Conservation (phyloP, 1,284 basidiomycete species). For the Moesziomyces parantarcticus region DNA sequence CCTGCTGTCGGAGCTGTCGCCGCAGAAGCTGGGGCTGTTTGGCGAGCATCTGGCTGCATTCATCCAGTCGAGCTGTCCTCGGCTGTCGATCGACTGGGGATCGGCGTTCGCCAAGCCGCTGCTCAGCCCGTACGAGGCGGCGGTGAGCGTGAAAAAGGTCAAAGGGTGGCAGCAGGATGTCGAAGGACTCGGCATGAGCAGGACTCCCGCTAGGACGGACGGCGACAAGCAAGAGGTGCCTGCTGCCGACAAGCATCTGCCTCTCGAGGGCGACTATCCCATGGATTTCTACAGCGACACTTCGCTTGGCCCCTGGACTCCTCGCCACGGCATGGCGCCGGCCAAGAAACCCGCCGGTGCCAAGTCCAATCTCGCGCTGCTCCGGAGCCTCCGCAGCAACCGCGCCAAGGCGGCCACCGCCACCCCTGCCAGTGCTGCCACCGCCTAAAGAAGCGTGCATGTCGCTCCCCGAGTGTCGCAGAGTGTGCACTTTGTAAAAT, state of each 20-base stretch:
- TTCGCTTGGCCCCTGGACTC: slow-evolving; percentile 72
- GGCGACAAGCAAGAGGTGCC: slow-evolving; percentile 12
- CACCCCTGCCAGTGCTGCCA: background rate
- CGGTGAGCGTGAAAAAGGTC: slow-evolving; percentile 82
- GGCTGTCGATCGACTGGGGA: slow-evolving; percentile 93
- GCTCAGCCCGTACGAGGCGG: slow-evolving; percentile 92
- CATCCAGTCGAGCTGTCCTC: slow-evolving; percentile 94
- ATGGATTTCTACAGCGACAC: slow-evolving; percentile 95
- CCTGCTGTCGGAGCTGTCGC: slow-evolving; percentile 93
- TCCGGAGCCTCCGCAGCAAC: slow-evolving; percentile 35
- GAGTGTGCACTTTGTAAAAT: too few relatives aligned
- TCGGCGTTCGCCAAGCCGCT: slow-evolving; percentile 86
- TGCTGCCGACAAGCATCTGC: slow-evolving; percentile 27
- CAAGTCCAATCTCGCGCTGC: slow-evolving; percentile 54
- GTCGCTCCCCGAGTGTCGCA: too few relatives aligned
- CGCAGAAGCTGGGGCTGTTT: slow-evolving; percentile 89
- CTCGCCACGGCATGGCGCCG: slow-evolving; percentile 65
- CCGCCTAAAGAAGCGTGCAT: too few relatives aligned
- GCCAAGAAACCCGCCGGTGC: slow-evolving; percentile 40
- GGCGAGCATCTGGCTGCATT: slow-evolving; percentile 81
- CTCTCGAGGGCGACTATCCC: slow-evolving; percentile 75
- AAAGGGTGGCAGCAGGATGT: slow-evolving; percentile 73
- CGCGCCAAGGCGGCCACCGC: slow-evolving; percentile 27
- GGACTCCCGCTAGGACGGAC: slow-evolving; percentile 34
- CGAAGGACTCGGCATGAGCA: slow-evolving; percentile 68